Evolutionary conservation across 257 asterid genomes (phyloP), one percentile per base, ranked within the genome.

Genomic region (Solanum corneliomulleri): DNA sequence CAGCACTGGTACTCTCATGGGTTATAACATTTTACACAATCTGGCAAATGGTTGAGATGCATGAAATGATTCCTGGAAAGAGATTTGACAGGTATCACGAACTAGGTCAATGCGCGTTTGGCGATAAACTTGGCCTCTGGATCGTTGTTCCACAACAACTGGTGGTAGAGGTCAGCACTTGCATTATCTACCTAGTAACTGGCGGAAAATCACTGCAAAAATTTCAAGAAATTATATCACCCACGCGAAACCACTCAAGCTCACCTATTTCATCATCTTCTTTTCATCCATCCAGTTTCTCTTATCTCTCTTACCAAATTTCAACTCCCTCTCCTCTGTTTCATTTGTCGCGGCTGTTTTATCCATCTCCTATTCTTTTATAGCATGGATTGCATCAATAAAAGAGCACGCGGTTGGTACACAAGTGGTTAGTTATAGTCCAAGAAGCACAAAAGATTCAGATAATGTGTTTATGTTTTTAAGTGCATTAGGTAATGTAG

Each of bases 21-120:
- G 21, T 86, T 62, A 88, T 95, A 72, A 92, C 98, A 2, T 81
- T 94, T 10, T 95, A 92, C 94, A 95, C 98, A 0, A 77, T 95
- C 1, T 95, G 98, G 95, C 98, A 96, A 86, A 95, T 95, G 99
- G 98, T 96, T 6, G 95, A 96, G 83, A 92, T 96, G 97, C 98
- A 95, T 39, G 99, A 96, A 60, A 91, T 90, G 90, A 92, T 94
- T 2, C 95, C 96, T 0, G 98, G 97, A 0, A 96, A 93, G 89
- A 89, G 99, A 84, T 93, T 94, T 49, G 97, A 95, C 68, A 84
- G 99, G 88, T 95, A 96, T 87, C 96, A 94, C 21, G 98, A 96
- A 58, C 86, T 96, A 7, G 99, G 99, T 11, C 98, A 95, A 23
- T 39, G 88, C 2, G 98, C 98, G 0, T 95, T 92, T 56, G 98